Conservation (phyloP, 805 yeast species). For the Naumovozyma baii region DNA sequence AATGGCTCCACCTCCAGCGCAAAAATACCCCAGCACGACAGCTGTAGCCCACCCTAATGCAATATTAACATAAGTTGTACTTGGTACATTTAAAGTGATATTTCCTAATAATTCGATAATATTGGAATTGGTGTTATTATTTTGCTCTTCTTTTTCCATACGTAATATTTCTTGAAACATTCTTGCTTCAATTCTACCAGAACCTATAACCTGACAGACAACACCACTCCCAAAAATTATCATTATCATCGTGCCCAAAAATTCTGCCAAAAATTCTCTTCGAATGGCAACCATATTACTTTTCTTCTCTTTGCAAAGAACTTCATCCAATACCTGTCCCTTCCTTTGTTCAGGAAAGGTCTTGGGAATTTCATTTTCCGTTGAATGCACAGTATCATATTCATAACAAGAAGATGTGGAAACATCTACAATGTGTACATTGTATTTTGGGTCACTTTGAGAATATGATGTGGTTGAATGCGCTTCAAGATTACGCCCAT, state of each 20-base stretch:
- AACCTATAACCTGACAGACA: conserved; percentile 33
- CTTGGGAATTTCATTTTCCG: too few species aligned
- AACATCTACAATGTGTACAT: too few species aligned
- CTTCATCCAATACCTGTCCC: too few species aligned
- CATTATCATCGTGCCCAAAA: conserved; percentile 40
- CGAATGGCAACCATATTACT: too few species aligned
- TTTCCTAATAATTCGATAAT: neutral
- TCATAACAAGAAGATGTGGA: too few species aligned
- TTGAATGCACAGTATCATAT: too few species aligned
- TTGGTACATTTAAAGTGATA: conserved; percentile 3
- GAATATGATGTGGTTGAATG: too few species aligned
- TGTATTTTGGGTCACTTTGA: too few species aligned
- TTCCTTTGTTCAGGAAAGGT: too few species aligned
- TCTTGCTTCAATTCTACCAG: conserved; percentile 23
- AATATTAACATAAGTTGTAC: conserved; percentile 36
- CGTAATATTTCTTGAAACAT: conserved; percentile 12
- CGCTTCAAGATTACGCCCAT: too few species aligned
- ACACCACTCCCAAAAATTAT: conserved; percentile 41
- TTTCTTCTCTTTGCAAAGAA: too few species aligned
- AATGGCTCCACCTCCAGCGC: conserved; percentile 41
- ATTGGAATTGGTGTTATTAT: conserved; percentile 7
- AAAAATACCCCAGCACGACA: conserved; percentile 41
- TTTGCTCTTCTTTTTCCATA: conserved; percentile 24
- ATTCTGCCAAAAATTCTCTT: conserved; percentile 46
- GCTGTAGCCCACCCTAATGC: conserved; percentile 48